Percentiles rank a stretch among this genome's conserved stretches.
These are phyloP conservation scores for Polygonum aviculare DNA, from an alignment of 148 eudicot species.

Conservation along the genomic window DNA sequence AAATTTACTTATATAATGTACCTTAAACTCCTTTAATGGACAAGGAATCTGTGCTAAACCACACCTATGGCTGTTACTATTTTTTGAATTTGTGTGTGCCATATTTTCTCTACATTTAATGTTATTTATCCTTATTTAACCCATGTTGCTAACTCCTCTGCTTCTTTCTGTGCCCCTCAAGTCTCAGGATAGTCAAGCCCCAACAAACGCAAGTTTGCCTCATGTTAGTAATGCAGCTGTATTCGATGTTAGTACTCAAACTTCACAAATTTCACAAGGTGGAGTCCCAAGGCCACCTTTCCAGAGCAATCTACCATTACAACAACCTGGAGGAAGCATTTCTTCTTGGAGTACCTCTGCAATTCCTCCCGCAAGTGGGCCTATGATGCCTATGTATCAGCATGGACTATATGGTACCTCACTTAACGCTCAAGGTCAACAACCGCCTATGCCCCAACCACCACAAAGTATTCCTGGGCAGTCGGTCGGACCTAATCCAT, in stretches of 20 bases:
- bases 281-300: conserved; percentile 20
- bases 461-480: conserved; percentile 18
- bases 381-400: conserved; percentile 30
- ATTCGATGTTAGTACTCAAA: conserved; percentile 21
- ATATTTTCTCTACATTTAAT: background rate
- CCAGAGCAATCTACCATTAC: conserved; percentile 25
- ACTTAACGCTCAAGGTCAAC: conserved; percentile 26
- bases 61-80: background rate
- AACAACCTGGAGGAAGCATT: conserved; percentile 26
- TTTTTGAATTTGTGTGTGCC: background rate
- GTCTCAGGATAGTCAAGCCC: conserved; percentile 32
- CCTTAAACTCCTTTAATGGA: too few species aligned
- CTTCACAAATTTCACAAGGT: conserved; percentile 28
- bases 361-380: conserved; percentile 26
- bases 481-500: conserved; percentile 12
- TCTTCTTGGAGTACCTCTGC: conserved; percentile 31
- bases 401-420: conserved; percentile 37
- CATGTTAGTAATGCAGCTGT: conserved; percentile 17
- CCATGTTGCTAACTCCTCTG: background rate
- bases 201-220: conserved; percentile 22
- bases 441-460: conserved; percentile 25
- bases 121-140: background rate
- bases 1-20: too few species aligned
- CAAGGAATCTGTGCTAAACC: too few species aligned
- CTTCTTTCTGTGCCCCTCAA: conserved; percentile 5